phyloP scores from a whole-genome alignment of 495 filamentous ascomycete genomes.

The Tuber aestivum region DNA sequence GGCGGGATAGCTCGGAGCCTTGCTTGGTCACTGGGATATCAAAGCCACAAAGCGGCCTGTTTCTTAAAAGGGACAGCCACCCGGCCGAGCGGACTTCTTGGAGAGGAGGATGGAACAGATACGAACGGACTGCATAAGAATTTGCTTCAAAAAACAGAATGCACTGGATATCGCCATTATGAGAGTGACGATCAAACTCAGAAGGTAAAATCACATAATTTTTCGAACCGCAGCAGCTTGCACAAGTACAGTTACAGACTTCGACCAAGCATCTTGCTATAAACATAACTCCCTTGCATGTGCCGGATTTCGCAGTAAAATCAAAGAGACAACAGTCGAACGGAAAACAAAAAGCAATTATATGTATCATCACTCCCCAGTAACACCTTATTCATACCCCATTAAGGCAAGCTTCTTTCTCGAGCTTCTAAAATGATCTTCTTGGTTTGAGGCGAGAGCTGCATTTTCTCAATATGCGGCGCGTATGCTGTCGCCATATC shows the following conservation, averaged over 20 bases:
- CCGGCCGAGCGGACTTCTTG: neutral
- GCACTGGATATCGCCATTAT: neutral
- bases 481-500: constrained; percentile 36
- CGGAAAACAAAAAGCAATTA: neutral
- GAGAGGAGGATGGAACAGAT: neutral
- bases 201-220: neutral
- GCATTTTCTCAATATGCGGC: constrained; percentile 33
- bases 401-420: constrained; percentile 38
- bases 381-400: neutral
- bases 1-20: too few species aligned
- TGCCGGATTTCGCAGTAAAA: neutral
- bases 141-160: neutral
- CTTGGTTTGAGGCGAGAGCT: constrained; percentile 21
- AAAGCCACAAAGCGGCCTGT: neutral
- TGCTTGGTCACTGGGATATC: too few species aligned
- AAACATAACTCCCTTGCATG: constrained; percentile 3
- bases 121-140: neutral
- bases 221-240: neutral
- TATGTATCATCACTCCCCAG: neutral
- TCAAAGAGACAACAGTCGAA: neutral
- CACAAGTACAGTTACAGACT: neutral
- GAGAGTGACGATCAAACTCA: neutral
- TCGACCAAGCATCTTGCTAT: neutral
- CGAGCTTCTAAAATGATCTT: constrained; percentile 29
- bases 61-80: neutral